A percentile compares a stretch with the other conserved stretches of the same genome.
phyloP scores from a whole-genome alignment of 2,329 filamentous ascomycete species.

The Cryphonectria japonica region DNA sequence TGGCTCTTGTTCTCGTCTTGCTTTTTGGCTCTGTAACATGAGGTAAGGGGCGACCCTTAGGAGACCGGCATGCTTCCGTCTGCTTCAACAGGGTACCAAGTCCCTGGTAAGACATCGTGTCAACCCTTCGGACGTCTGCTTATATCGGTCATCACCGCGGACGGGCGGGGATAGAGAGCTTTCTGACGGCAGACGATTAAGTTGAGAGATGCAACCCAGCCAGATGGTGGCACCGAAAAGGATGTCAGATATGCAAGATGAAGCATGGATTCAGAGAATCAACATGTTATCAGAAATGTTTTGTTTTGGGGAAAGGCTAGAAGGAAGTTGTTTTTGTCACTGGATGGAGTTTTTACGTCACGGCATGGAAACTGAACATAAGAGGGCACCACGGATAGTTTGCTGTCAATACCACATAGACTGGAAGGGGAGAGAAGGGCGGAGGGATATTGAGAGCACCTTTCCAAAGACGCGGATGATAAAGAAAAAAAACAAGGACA shows the following conservation, averaged over 20 bases:
- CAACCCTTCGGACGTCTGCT: neutral
- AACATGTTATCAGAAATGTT: neutral
- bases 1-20: neutral
- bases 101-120: neutral
- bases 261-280: neutral
- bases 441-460: conserved; percentile 6
- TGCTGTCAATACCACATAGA: conserved; percentile 25
- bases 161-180: neutral
- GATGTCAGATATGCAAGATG: neutral
- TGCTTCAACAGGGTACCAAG: neutral
- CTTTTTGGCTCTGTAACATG: neutral
- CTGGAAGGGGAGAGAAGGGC: neutral
- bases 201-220: neutral
- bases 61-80: neutral
- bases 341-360: conserved; percentile 19
- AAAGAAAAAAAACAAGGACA: neutral
- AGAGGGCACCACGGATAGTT: conserved; percentile 11
- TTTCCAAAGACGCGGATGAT: neutral
- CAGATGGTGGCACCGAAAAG: neutral
- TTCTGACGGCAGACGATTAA: neutral
- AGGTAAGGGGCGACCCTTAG: neutral
- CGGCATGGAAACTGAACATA: conserved; percentile 18
- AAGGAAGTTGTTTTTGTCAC: neutral
- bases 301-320: too few species aligned
- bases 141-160: neutral